phyloP scores from a whole-genome alignment of 768 basidiomycete genomes.

The Russula lepida region DNA sequence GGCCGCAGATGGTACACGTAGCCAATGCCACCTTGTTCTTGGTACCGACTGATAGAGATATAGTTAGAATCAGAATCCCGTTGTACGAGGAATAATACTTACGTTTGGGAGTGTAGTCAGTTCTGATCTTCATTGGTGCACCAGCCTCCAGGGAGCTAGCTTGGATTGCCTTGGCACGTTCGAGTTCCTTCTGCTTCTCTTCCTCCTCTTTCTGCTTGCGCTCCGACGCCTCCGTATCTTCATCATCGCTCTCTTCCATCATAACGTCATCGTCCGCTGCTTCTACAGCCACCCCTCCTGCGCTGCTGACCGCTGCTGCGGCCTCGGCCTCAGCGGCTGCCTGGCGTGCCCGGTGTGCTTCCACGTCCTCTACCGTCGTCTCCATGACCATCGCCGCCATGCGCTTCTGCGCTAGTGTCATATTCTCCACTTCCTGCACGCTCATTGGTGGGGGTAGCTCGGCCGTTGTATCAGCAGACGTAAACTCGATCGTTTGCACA shows the following conservation, averaged over 20 bases:
- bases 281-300: slow-evolving; percentile 34
- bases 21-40: slow-evolving; percentile 64
- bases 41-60: slow-evolving; percentile 51
- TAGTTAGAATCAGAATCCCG: slow-evolving; percentile 2
- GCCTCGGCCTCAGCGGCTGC: slow-evolving; percentile 83
- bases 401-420: slow-evolving; percentile 94
- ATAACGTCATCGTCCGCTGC: slow-evolving; percentile 54
- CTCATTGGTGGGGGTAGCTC: slow-evolving; percentile 97
- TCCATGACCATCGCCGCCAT: slow-evolving; percentile 99
- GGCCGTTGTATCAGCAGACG: slow-evolving; percentile 78
- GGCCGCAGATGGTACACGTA: slow-evolving; percentile 90
- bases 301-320: slow-evolving; percentile 66
- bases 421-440: slow-evolving; percentile 88
- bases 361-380: slow-evolving; percentile 78
- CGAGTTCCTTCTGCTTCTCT: slow-evolving; percentile 60
- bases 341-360: slow-evolving; percentile 71
- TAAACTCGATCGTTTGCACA: slow-evolving; percentile 97
- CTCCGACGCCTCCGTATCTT: slow-evolving; percentile 52
- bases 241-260: slow-evolving; percentile 83
- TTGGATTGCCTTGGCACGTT: slow-evolving; percentile 73
- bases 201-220: slow-evolving; percentile 62
- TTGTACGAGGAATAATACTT: slow-evolving; percentile 28
- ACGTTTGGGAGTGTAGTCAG: slow-evolving; percentile 94
- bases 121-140: slow-evolving; percentile 88
- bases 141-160: slow-evolving; percentile 63